phyloP scores from a whole-genome alignment of 2,329 filamentous ascomycete species.

The Cyphellophora attinorum region DNA sequence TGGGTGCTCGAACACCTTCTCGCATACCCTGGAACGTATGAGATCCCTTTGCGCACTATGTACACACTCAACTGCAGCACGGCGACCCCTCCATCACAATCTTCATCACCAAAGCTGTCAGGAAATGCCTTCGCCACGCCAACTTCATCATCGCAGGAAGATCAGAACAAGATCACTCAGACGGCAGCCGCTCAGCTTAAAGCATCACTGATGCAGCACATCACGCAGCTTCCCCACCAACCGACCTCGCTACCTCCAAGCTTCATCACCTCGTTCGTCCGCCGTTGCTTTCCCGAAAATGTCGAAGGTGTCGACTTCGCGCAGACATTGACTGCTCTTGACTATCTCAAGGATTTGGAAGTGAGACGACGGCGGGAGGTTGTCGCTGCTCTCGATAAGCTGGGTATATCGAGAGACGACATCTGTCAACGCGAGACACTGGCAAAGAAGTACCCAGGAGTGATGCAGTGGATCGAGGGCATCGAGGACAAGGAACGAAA shows the following conservation, averaged over 20 bases:
- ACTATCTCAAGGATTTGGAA: constrained; percentile 58
- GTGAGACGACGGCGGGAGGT: constrained; percentile 50
- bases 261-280: constrained; percentile 54
- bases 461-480: constrained; percentile 45
- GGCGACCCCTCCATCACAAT: constrained; percentile 10
- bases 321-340: constrained; percentile 54
- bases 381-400: constrained; percentile 44
- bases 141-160: constrained; percentile 14
- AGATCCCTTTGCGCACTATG: constrained; percentile 59
- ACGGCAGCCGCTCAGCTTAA: constrained; percentile 31
- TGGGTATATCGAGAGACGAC: constrained; percentile 42
- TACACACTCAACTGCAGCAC: constrained; percentile 43
- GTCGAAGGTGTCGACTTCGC: constrained; percentile 54
- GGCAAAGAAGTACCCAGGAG: constrained; percentile 42
- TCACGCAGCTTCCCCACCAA: constrained; percentile 49
- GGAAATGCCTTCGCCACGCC: constrained; percentile 22
- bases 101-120: constrained; percentile 26
- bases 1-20: constrained; percentile 53
- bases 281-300: constrained; percentile 47
- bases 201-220: constrained; percentile 37
- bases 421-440: constrained; percentile 40
- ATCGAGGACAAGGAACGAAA: constrained; percentile 42
- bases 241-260: constrained; percentile 52
- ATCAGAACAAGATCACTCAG: constrained; percentile 16
- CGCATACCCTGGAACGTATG: constrained; percentile 53